phyloP scores from a whole-genome alignment of 1,284 basidiomycete species.

The Ganoderma resinaceum region DNA sequence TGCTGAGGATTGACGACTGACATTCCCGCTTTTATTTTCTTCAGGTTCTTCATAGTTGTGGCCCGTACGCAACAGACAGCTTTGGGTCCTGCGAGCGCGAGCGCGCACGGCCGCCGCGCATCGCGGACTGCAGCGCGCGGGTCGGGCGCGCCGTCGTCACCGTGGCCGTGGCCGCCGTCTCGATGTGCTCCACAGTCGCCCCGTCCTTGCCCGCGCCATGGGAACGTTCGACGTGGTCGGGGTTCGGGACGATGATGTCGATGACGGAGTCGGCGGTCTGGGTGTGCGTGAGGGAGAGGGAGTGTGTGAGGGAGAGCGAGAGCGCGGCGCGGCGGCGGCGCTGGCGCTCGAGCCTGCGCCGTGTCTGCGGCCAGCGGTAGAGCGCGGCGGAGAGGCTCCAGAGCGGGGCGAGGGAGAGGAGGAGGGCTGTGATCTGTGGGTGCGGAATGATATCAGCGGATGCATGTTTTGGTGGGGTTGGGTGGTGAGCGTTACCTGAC shows the following conservation, averaged over 20 bases:
- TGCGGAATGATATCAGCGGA: neutral
- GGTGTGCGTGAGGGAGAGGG: neutral
- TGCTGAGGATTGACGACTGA: too few relatives aligned
- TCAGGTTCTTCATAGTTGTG: too few relatives aligned
- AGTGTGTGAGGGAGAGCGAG: too few relatives aligned
- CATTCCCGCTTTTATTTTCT: too few relatives aligned
- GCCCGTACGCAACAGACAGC: too few relatives aligned
- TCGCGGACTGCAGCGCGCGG: neutral
- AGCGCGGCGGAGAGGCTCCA: slow-evolving; percentile 39
- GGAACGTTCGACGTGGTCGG: too few relatives aligned
- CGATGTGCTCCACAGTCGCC: neutral
- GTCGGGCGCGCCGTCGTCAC: neutral
- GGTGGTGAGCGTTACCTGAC: slow-evolving; percentile 35
- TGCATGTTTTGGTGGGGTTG: too few relatives aligned
- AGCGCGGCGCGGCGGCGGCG: neutral
- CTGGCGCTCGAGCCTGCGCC: slow-evolving; percentile 26
- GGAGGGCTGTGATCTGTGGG: slow-evolving; percentile 33
- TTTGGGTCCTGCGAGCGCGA: neutral
- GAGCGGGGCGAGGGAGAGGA: slow-evolving; percentile 36
- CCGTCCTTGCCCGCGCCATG: neutral
- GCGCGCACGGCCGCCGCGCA: neutral
- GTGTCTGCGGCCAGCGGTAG: slow-evolving; percentile 36
- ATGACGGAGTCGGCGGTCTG: neutral
- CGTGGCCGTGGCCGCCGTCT: too few relatives aligned
- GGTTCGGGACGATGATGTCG: neutral